Base-by-base conservation (phyloP, 1,284 basidiomycete genomes). In the Rhodofomes roseus region DNA sequence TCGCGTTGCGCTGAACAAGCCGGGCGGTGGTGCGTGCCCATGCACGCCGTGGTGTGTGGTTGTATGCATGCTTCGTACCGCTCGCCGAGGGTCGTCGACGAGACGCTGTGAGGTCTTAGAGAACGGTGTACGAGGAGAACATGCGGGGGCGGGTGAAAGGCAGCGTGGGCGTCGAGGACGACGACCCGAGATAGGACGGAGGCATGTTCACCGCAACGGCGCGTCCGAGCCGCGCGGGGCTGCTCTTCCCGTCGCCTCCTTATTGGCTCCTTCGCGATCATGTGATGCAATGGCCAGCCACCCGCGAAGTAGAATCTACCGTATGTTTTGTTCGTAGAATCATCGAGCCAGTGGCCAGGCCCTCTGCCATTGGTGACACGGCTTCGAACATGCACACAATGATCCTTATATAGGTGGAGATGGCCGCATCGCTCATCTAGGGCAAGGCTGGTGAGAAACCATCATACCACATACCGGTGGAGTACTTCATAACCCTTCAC, bases 1-100 rank as follows among this genome's bases (percentile, higher is more conserved):
- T 22, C 82, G 73, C 25, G 73, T 73, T 22, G 65, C 57, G 55
- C 79, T 81, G 65, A 80, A 66, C 9, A 81, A 66, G 46, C 71
- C 68, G 0, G 77, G 77, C 1, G 69, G 52, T 29, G 52, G 48
- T 18, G 60, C 46, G 39, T 57, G 59, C 20, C 20, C 50, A 12
- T 52, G 50, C 5, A 20, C 25, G n/a, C n/a, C n/a, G 18, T 48
- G 50, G 27, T 52, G 31, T 11, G 31, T 8, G 29, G 31, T 37
- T 20, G 50, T 9, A 37, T 52, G 50, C 50, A 52, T 52, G n/a
- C n/a, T n/a, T n/a, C n/a, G n/a, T n/a, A 25, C 46, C 9, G 12
- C 12, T 48, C 2, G 12, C 25, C 14, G 46, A 29, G 25, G 25
- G 14, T 48, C 46, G 46, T 29, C 25, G 46, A 29, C 46, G 25